Percentiles rank a stretch among this genome's conserved stretches.
Conservation (phyloP, 2,329 filamentous ascomycete species). For the Ascomycota sp. region DNA sequence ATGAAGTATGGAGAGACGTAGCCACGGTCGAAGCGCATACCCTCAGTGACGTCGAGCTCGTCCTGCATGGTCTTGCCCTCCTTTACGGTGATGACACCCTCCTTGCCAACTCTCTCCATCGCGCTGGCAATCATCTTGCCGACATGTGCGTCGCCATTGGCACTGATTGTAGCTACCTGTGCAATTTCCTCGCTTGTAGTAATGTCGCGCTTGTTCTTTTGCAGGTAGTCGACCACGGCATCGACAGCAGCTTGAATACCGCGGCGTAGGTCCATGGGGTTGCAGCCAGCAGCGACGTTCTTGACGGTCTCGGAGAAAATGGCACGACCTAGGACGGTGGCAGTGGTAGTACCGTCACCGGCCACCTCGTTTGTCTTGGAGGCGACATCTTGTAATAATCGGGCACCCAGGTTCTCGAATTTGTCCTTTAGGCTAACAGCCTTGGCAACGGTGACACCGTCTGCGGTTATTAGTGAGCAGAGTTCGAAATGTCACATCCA, state of each 20-base stretch:
- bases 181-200: slow-evolving; percentile 94
- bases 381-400: slow-evolving; percentile 90
- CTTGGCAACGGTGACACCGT: slow-evolving; percentile 77
- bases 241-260: slow-evolving; percentile 95
- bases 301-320: slow-evolving; percentile 99
- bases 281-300: slow-evolving; percentile 98
- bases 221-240: slow-evolving; percentile 81
- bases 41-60: slow-evolving; percentile 96
- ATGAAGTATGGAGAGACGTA: slow-evolving; percentile 99
- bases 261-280: slow-evolving; percentile 95
- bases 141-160: slow-evolving; percentile 90
- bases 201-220: slow-evolving; percentile 93
- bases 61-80: slow-evolving; percentile 97
- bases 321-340: slow-evolving; percentile 86
- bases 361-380: slow-evolving; percentile 98
- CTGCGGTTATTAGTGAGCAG: slow-evolving; percentile 17
- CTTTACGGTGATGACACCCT: slow-evolving; percentile 99
- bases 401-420: slow-evolving; percentile 97
- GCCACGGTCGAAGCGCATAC: slow-evolving; percentile 98
- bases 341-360: slow-evolving; percentile 95
- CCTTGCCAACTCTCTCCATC: slow-evolving; percentile 99
- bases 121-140: slow-evolving; percentile 90
- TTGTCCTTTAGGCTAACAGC: slow-evolving; percentile 92
- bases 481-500: no score
- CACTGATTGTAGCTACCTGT: slow-evolving; percentile 94